Conservation (phyloP, 2,329 filamentous ascomycete species). For the Arthrobotrys megalospora region DNA sequence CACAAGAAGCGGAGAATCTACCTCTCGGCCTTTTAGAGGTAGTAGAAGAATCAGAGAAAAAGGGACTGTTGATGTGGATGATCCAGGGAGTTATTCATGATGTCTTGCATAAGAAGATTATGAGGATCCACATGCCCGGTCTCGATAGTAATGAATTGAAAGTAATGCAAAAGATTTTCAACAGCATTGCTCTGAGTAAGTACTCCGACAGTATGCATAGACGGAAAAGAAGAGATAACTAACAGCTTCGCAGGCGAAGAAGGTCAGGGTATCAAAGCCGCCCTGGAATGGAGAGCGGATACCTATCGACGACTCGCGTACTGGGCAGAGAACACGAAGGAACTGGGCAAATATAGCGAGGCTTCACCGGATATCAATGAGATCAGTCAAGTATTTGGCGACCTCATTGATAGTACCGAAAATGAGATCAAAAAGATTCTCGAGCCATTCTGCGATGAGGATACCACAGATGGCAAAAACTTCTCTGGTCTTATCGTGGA, state of each 20-base stretch:
- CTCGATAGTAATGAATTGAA: slow-evolving; percentile 15
- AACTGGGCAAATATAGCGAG: slow-evolving; percentile 31
- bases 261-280: slow-evolving; percentile 35
- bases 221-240: not conserved
- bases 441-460: slow-evolving; percentile 41
- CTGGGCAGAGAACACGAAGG: slow-evolving; percentile 42
- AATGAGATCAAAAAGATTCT: slow-evolving; percentile 34
- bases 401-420: slow-evolving; percentile 29
- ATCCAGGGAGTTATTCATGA: slow-evolving; percentile 51
- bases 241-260: slow-evolving; percentile 32
- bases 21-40: slow-evolving; percentile 36
- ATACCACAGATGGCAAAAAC: slow-evolving; percentile 33
- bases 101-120: slow-evolving; percentile 38
- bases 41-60: slow-evolving; percentile 39
- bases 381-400: slow-evolving; percentile 13
- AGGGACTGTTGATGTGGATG: slow-evolving; percentile 42
- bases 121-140: slow-evolving; percentile 41
- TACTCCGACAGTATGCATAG: not conserved
- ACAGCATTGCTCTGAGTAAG: slow-evolving; percentile 42
- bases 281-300: slow-evolving; percentile 47
- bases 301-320: slow-evolving; percentile 45
- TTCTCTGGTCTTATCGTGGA: slow-evolving; percentile 27
- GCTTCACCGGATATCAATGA: slow-evolving; percentile 25
- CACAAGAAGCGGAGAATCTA: slow-evolving; percentile 24
- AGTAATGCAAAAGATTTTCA: slow-evolving; percentile 39